Evolutionary conservation across 345 rosid species (phyloP).

Genomic region (Brassica carinata): DNA sequence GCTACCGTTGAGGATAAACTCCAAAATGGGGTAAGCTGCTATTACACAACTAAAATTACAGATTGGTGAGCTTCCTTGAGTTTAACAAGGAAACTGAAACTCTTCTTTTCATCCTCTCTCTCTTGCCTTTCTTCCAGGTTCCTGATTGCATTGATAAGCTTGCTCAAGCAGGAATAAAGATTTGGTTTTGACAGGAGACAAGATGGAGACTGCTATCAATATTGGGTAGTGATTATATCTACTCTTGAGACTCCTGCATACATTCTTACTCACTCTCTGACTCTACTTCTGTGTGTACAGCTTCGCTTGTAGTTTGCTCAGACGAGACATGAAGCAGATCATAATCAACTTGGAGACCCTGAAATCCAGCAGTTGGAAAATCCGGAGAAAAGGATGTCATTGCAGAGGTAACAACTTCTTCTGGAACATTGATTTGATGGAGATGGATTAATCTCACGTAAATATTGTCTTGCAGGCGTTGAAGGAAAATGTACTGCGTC

Average conservation of each 20-base stretch:
- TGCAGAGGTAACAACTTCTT: constrained; percentile 53
- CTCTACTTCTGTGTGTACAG: constrained; percentile 50
- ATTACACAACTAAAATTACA: not conserved
- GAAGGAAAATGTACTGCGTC: constrained; percentile 59
- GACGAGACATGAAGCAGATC: constrained; percentile 96
- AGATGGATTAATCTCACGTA: not conserved
- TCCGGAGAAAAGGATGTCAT: constrained; percentile 63
- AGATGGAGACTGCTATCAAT: constrained; percentile 99
- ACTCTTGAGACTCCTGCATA: constrained; percentile 9
- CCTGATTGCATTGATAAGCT: constrained; percentile 97
- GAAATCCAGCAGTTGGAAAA: constrained; percentile 71
- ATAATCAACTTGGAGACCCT: constrained; percentile 75
- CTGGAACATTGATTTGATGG: not conserved
- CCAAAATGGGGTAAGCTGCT: constrained; percentile 82
- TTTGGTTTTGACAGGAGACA: constrained; percentile 98
- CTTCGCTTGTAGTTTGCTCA: constrained; percentile 89
- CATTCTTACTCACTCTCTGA: constrained; percentile 33
- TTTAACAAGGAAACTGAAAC: not conserved
- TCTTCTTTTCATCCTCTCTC: not conserved
- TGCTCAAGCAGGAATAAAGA: constrained; percentile 97
- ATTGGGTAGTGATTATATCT: constrained; percentile 62
- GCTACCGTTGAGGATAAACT: constrained; percentile 99
- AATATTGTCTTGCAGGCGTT: constrained; percentile 56
- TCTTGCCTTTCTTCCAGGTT: constrained; percentile 53
- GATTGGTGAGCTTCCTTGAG: not conserved